Evolutionary conservation across 176 grass and related monocot genomes (phyloP), one percentile per base, ranked within the genome.

Genomic region (Cenchrus fungigraminus): DNA sequence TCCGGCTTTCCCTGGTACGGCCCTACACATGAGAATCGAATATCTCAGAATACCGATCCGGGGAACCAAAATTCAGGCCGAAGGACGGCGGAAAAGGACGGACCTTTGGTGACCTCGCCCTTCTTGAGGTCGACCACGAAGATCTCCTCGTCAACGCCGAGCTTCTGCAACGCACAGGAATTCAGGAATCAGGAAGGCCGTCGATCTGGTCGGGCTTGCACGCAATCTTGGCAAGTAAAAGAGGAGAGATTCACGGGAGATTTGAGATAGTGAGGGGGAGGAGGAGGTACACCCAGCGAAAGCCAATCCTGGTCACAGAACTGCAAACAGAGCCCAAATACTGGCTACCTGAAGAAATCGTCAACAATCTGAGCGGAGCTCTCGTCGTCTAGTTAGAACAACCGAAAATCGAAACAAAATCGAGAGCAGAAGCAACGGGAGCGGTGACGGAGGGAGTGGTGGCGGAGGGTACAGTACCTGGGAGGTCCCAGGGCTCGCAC

Each of bases 401-500:
- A 5, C 60, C 1, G 4, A n/a, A 55, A 68, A 54, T 42, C 6
- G 22, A 49, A 50, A 73, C 10, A 31, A 47, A 52, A 40, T n/a
- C 29, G 34, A 81, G 15, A 52, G 1, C 15, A 25, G 45, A 17
- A 29, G 2, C 3, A 22, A 25, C 22, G 32, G 9, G 20, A 13
- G 6, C 70, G 68, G 46, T 3, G 86, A 43, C 46, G 8, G 16
- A 12, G 25, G 34, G 31, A 45, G 40, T 34, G 32, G 32, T 34
- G 32, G 32, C 32, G 32, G 32, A 34, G 32, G 32, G 32, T 34
- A 25, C 22, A 3, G 2, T 83, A 98, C 97, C 91, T 19, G 97
- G 97, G 71, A 98, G 90, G 68, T 98, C 97, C 97, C 93, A 96
- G 0, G 97, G 97, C 79, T 98, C 97, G 89, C 97, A 96, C 93